Base-by-base conservation (phyloP, 352 stramenopile species). In the Globisporangium cystogenes region DNA sequence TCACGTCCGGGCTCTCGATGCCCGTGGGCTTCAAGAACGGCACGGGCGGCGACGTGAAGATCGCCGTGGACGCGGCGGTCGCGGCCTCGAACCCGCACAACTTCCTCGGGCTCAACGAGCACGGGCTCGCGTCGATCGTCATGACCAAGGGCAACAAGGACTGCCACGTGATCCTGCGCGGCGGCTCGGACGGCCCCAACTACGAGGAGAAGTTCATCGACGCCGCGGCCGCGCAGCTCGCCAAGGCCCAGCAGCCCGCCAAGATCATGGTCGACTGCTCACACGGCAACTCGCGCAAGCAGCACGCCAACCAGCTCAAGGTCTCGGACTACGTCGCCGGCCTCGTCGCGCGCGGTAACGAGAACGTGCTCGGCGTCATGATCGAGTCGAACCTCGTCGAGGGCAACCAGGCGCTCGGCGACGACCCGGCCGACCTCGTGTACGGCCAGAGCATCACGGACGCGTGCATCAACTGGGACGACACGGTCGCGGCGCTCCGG, bases 21-120 rank as follows among this genome's bases (percentile, higher is more conserved):
- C 85, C 86, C 16, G 87, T 96, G 16, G 86, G 86, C 59, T 96
- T 96, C 68, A 96, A 96, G 70, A 96, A 96, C 63, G 86, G 85
- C 68, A 95, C 86, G 49, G 81, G 86, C 41, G 86, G 86, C 46
- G 83, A 83, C 21, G 59, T 96, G 67, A 79, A 96, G 63, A 50
- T 96, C 37, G 86, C 86, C 26, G 85, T 95, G 31, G 84, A 96
- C 45, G 85, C 86, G 1, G 81, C 91, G 18, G 78, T 91, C 15
- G 86, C 85, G 3, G 82, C 86, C 8, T 72, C 70, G 35, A 84
- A 93, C 69, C 76, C 82, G 54, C 86, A 96, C 70, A 90, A 74
- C 67, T 96, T 96, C 68, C 64, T 96, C 24, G 89, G 84, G 47
- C 82, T 96, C 48, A 93, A 74, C 63, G 85, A 77, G 52, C 85